These are phyloP conservation scores for Xylogone sp. DNA, from an alignment of 2,329 filamentous ascomycete genomes.

Conservation along the genomic window DNA sequence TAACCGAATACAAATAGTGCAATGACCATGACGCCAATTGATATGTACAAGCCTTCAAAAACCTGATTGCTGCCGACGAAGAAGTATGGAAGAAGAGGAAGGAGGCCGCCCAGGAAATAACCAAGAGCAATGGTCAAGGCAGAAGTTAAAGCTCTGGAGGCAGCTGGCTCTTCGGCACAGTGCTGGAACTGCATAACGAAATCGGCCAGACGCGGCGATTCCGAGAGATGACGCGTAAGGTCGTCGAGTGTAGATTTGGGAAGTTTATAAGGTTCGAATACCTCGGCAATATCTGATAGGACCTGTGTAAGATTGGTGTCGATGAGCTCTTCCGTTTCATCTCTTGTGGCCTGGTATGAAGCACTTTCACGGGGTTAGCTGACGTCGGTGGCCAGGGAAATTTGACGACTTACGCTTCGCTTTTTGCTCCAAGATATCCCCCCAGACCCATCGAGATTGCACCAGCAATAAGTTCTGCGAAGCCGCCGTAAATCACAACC, in stretches of 20 bases:
- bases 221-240: conserved; percentile 29
- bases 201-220: conserved; percentile 28
- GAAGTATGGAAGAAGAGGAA: conserved; percentile 54
- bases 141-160: conserved; percentile 32
- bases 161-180: conserved; percentile 24
- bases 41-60: conserved; percentile 49
- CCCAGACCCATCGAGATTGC: conserved; percentile 61
- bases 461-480: conserved; percentile 58
- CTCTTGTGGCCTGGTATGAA: conserved; percentile 24
- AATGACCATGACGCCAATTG: conserved; percentile 55
- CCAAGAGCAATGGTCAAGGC: conserved; percentile 52
- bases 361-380: conserved; percentile 21
- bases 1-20: conserved; percentile 64
- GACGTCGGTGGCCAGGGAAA: conserved; percentile 1
- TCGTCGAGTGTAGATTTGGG: conserved; percentile 25
- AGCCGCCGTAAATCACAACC: conserved; percentile 53
- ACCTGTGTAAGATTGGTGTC: conserved; percentile 20
- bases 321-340: conserved; percentile 23
- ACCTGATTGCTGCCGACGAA: conserved; percentile 38
- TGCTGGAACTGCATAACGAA: conserved; percentile 37
- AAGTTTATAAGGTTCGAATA: conserved; percentile 30
- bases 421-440: conserved; percentile 52
- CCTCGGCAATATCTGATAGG: conserved; percentile 26
- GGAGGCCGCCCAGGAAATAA: conserved; percentile 54
- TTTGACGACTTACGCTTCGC: conserved; percentile 32